These are phyloP conservation scores for Kodamaea sp. DNA, from an alignment of 1,139 yeast species.

Conservation along the genomic window DNA sequence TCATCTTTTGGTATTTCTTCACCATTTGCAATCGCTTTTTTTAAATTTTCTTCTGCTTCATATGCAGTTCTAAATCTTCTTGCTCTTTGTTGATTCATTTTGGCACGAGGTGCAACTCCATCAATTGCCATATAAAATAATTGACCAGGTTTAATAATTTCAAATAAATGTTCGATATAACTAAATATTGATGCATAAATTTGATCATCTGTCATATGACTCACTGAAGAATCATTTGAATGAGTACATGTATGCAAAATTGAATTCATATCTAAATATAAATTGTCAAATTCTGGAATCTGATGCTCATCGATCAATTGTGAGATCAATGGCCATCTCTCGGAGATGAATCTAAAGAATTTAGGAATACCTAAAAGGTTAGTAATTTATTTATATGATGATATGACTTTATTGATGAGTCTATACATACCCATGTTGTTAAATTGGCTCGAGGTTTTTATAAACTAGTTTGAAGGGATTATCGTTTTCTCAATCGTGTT, in stretches of 20 bases:
- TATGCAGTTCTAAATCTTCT: conserved; percentile 94
- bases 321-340: conserved; percentile 97
- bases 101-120: conserved; percentile 99
- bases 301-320: conserved; percentile 81
- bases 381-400: too few relatives aligned
- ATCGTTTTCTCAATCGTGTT: too few relatives aligned
- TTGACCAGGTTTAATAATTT: conserved; percentile 79
- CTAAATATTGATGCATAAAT: conserved; percentile 91
- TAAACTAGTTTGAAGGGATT: too few relatives aligned
- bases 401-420: too few relatives aligned
- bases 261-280: conserved; percentile 96
- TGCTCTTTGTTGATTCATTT: conserved; percentile 98
- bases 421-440: too few relatives aligned
- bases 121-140: conserved; percentile 96
- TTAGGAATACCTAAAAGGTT: conserved; percentile 79
- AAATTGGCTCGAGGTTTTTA: too few relatives aligned
- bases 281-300: conserved; percentile 90
- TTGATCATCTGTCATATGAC: conserved; percentile 79
- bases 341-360: conserved; percentile 93
- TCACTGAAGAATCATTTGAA: conserved; percentile 60
- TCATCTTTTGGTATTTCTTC: conserved; percentile 62
- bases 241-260: conserved; percentile 93
- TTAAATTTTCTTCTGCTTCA: conserved; percentile 79
- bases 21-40: conserved; percentile 62
- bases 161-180: conserved; percentile 90